Evolutionary conservation across 164 flowering plant genomes (phyloP).

Genomic region (Vitis riparia): DNA sequence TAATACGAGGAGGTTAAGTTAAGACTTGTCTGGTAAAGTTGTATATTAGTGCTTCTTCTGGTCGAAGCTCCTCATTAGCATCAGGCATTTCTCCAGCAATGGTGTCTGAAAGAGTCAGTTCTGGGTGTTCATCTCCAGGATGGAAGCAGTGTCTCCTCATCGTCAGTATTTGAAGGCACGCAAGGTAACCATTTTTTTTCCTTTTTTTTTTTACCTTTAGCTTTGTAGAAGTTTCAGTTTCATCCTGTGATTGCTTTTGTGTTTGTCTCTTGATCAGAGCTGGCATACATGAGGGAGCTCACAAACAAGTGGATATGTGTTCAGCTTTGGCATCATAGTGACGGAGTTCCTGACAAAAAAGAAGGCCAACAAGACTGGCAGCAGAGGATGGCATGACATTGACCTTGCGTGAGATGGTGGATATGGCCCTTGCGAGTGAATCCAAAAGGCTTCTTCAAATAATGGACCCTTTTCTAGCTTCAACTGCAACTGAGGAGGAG

Average conservation of each 20-base stretch:
- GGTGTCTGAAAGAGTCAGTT: constrained; percentile 15
- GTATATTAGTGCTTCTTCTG: too few relatives aligned
- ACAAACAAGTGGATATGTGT: constrained; percentile 73
- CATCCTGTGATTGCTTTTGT: not conserved
- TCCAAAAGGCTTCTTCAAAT: constrained; percentile 29
- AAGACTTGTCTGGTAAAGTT: too few relatives aligned
- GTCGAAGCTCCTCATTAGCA: too few relatives aligned
- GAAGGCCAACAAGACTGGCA: constrained; percentile 66
- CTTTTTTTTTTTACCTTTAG: not conserved
- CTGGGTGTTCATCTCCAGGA: constrained; percentile 56
- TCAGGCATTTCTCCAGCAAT: too few relatives aligned
- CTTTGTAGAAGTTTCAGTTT: too few relatives aligned
- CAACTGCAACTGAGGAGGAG: constrained; percentile 16
- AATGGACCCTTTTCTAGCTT: constrained; percentile 51
- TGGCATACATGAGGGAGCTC: constrained; percentile 73
- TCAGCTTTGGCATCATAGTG: constrained; percentile 74
- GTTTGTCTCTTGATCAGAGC: constrained; percentile 38
- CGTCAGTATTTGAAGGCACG: constrained; percentile 81
- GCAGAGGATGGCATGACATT: constrained; percentile 46
- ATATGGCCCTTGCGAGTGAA: constrained; percentile 44
- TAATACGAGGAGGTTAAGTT: too few relatives aligned
- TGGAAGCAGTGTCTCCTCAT: constrained; percentile 39
- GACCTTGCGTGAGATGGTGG: constrained; percentile 58
- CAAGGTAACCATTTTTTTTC: constrained; percentile 53
- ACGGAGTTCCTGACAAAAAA: constrained; percentile 70